Conservation (phyloP, 106 monocot species). For the Allium cepa region DNA sequence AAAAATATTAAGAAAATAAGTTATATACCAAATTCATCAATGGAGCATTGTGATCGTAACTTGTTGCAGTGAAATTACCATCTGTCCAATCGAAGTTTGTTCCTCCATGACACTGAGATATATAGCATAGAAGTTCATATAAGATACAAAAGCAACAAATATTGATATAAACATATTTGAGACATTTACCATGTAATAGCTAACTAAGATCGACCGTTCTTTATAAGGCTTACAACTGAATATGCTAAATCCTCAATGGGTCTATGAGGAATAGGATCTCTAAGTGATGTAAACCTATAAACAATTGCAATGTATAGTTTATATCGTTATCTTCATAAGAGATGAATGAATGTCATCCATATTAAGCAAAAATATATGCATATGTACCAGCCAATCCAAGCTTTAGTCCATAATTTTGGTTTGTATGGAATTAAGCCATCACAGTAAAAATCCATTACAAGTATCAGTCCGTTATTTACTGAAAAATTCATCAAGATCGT, state of each 20-base stretch:
- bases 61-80: constrained; percentile 84
- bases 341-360: background rate
- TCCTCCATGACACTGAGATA: constrained; percentile 67
- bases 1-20: too few relatives aligned
- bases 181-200: constrained; percentile 85
- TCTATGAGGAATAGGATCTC: constrained; percentile 67
- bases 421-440: constrained; percentile 75
- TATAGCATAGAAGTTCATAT: too few relatives aligned
- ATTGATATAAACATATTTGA: background rate
- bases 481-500: too few relatives aligned
- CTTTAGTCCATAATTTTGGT: constrained; percentile 78
- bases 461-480: constrained; percentile 55
- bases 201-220: constrained; percentile 91
- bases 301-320: background rate
- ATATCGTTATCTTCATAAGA: background rate
- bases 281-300: constrained; percentile 77
- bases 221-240: constrained; percentile 81
- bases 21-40: constrained; percentile 74
- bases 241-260: constrained; percentile 92
- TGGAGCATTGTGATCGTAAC: constrained; percentile 90
- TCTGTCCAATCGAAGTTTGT: constrained; percentile 87
- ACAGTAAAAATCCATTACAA: constrained; percentile 87
- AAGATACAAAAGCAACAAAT: too few relatives aligned
- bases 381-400: constrained; percentile 84
- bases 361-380: background rate